These are phyloP conservation scores for Eragrostis tef DNA, from an alignment of 202 grass and related monocot species.

Conservation along the genomic window DNA sequence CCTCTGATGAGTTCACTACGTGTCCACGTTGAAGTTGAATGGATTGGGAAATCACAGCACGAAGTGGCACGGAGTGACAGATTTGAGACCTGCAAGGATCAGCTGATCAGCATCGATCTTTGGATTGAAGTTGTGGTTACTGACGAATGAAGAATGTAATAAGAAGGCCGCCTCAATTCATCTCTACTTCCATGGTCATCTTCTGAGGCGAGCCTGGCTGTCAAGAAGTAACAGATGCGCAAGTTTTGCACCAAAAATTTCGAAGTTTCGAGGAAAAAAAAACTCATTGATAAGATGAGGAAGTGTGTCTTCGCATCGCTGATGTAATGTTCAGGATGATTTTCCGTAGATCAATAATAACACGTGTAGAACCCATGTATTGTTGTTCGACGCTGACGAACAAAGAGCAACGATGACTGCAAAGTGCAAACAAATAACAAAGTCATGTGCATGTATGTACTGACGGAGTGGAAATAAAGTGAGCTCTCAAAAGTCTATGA, in stretches of 20 bases:
- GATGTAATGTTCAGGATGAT: neutral
- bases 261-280: neutral
- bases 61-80: neutral
- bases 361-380: neutral
- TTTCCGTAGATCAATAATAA: slow-evolving; percentile 33
- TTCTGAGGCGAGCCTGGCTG: neutral
- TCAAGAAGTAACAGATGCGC: neutral
- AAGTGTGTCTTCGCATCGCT: neutral
- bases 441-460: neutral
- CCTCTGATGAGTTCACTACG: neutral
- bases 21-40: neutral
- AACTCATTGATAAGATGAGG: neutral
- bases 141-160: slow-evolving; percentile 31
- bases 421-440: neutral
- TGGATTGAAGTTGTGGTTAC: neutral
- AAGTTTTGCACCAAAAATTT: neutral
- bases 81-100: neutral
- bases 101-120: neutral
- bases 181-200: neutral
- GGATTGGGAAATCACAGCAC: neutral
- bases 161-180: slow-evolving; percentile 24
- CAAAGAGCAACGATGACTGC: neutral
- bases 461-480: neutral
- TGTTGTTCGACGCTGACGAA: neutral
- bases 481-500: too few relatives aligned